Evolutionary conservation across 2,329 filamentous ascomycete genomes (phyloP).

Genomic region (Pezicula neosporulosa): DNA sequence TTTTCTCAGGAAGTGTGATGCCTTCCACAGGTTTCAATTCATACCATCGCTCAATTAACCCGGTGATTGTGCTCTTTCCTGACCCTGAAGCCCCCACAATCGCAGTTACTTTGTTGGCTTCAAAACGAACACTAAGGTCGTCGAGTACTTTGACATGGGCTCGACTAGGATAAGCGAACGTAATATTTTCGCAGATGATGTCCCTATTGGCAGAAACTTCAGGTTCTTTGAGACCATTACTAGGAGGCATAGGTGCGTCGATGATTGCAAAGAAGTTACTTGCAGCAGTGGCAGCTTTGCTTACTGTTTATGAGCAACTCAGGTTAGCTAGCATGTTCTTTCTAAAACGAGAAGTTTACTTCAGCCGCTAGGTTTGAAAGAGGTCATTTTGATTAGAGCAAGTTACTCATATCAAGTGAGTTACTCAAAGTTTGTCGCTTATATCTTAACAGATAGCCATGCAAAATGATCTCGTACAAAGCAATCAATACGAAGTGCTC

Average conservation of each 20-base stretch:
- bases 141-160: slow-evolving; percentile 26
- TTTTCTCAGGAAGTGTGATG: not conserved
- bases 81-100: slow-evolving; percentile 57
- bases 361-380: too few relatives aligned
- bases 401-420: too few relatives aligned
- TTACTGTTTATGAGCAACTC: slow-evolving; percentile 5
- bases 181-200: slow-evolving; percentile 48
- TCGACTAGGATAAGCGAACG: slow-evolving; percentile 29
- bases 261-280: slow-evolving; percentile 33
- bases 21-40: slow-evolving; percentile 37
- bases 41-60: slow-evolving; percentile 54
- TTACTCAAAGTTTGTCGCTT: too few relatives aligned
- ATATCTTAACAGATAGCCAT: too few relatives aligned
- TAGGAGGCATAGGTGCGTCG: slow-evolving; percentile 32
- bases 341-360: too few relatives aligned
- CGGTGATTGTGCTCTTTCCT: slow-evolving; percentile 54
- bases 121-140: slow-evolving; percentile 25
- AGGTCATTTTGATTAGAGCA: too few relatives aligned
- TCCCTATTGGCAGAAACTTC: slow-evolving; percentile 48
- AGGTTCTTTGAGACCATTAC: slow-evolving; percentile 40
- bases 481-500: too few relatives aligned
- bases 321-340: too few relatives aligned
- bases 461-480: too few relatives aligned
- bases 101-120: slow-evolving; percentile 40
- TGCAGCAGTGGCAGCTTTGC: slow-evolving; percentile 33